Base-by-base conservation (phyloP, 106 monocot genomes). In the Allium sativum region DNA sequence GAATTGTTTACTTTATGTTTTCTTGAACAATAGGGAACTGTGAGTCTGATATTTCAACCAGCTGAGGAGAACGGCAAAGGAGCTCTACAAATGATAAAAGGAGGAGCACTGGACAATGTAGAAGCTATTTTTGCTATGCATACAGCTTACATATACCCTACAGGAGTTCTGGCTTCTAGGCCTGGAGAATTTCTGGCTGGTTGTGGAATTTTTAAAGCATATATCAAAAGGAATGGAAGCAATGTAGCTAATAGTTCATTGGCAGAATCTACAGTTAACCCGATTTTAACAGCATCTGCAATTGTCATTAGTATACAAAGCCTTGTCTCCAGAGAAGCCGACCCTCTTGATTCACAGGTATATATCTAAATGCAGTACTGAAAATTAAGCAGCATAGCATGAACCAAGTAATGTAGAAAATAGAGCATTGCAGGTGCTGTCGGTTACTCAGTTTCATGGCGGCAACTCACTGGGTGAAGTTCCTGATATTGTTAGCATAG, bases 331-430 rank as follows among this genome's bases (percentile, higher is more conserved):
- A 47, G 77, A 10, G 77, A 77, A 67, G 77, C 71, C 1, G 65
- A 81, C 60, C 93, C 93, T 59, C 68, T 93, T 18, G 89, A 93
- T 70, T 85, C 93, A n/a, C 93, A 88, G 87, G 89, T 31, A 31
- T 31, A 31, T 31, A 31, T 31, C 31, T 31, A 2, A 31, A 5
- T 31, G 2, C 31, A 31, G 2, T 31, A 31, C 2, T 31, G 31
- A 31, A 77, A 71, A 61, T 15, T 56, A 44, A 16, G 63, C 73
- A 62, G 69, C 73, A 7, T 53, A 69, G 20, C 66, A 78, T 72
- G 77, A 72, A 67, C 40, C 15, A 17, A 40, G 56, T 10, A 56
- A 56, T 7, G 31, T 31, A 31, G 31, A 31, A 31, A 31, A 31
- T 31, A 31, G 31, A 31, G 31, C 31, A 31, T 31, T 50, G 65